These are phyloP conservation scores for Phialemoniopsis sp. DNA, from an alignment of 2,329 filamentous ascomycete genomes.

Conservation along the genomic window DNA sequence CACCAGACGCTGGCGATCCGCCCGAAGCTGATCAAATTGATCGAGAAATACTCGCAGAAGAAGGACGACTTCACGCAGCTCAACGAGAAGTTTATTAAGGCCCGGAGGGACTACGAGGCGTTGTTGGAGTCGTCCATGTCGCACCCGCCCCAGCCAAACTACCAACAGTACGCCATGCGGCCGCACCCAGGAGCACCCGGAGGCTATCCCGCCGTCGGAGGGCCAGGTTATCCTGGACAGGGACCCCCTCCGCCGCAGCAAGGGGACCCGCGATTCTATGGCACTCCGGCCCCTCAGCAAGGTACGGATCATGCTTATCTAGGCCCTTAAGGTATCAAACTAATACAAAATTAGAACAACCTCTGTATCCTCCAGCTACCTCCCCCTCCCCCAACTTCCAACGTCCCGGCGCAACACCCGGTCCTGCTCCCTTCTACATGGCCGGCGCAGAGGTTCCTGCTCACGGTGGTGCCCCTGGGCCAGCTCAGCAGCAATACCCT, in stretches of 20 bases:
- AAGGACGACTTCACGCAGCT: constrained; percentile 99
- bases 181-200: constrained; percentile 35
- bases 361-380: constrained; percentile 40
- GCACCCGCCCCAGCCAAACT: constrained; percentile 77
- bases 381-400: constrained; percentile 52
- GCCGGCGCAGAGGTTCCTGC: constrained; percentile 52
- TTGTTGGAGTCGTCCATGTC: constrained; percentile 97
- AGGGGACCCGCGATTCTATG: constrained; percentile 59
- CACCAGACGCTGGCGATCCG: constrained; percentile 92
- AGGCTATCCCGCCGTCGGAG: constrained; percentile 30
- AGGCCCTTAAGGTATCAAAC: constrained; percentile 6
- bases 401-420: constrained; percentile 44
- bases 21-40: constrained; percentile 94
- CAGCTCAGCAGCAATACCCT: constrained; percentile 28
- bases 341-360: constrained; percentile 27
- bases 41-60: constrained; percentile 98
- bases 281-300: constrained; percentile 50
- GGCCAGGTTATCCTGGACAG: constrained; percentile 31
- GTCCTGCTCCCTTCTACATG: constrained; percentile 64
- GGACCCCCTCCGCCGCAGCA: constrained; percentile 46
- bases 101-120: constrained; percentile 90
- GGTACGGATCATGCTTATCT: constrained; percentile 24
- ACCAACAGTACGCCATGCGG: constrained; percentile 63
- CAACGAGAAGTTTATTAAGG: constrained; percentile 99
- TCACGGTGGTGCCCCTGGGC: constrained; percentile 24